Evolutionary conservation across 225 moss, liverwort and hornwort species (phyloP).

Genomic region (Pseudisothecium myosuroides): DNA sequence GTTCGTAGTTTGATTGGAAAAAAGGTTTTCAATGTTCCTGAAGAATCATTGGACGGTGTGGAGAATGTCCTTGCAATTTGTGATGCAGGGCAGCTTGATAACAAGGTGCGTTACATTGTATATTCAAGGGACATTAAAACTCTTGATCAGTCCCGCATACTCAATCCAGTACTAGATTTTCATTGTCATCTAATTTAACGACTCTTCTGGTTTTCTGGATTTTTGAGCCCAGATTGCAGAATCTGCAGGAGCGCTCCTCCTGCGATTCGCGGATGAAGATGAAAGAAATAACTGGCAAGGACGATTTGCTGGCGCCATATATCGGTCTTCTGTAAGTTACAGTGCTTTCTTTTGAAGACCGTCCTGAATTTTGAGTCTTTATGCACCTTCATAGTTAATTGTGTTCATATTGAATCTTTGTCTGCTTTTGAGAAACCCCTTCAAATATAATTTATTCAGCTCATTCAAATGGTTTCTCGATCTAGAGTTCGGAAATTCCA

Average conservation of each 20-base stretch:
- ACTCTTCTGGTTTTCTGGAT: background rate
- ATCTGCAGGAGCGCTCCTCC: slow-evolving; percentile 75
- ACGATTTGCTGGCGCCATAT: slow-evolving; percentile 70
- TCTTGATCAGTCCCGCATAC: background rate
- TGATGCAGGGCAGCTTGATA: slow-evolving; percentile 89
- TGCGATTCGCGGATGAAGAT: slow-evolving; percentile 71
- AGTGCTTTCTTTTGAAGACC: background rate
- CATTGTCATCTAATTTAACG: background rate
- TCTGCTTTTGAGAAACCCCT: background rate
- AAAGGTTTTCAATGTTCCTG: slow-evolving; percentile 67
- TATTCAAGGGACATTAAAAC: background rate
- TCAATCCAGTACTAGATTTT: background rate
- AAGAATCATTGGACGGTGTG: slow-evolving; percentile 67
- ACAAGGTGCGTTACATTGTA: slow-evolving; percentile 30
- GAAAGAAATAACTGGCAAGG: slow-evolving; percentile 68
- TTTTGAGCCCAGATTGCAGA: slow-evolving; percentile 56
- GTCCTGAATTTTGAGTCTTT: background rate
- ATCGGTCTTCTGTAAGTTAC: slow-evolving; percentile 66
- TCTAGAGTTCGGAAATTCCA: background rate
- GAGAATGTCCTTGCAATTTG: slow-evolving; percentile 76
- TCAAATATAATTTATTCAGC: background rate
- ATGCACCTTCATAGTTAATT: background rate
- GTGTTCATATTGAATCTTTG: background rate
- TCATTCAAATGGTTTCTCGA: background rate
- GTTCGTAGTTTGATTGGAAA: slow-evolving; percentile 71